Conservation (phyloP, 2,329 filamentous ascomycete genomes). For the Colletotrichum aenigma region DNA sequence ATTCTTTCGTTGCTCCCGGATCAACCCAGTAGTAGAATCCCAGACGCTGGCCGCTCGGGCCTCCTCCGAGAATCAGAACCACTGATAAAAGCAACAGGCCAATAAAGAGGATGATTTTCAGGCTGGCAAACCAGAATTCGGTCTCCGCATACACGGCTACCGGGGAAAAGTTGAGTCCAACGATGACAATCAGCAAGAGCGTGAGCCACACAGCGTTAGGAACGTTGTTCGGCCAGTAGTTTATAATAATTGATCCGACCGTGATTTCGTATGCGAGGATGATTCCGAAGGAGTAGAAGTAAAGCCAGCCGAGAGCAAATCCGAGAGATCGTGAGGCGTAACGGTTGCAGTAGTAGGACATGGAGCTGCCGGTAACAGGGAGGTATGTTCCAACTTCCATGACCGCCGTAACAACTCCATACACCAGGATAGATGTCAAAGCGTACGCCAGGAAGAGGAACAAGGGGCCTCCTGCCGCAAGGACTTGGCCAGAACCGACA, state of each 20-base stretch:
- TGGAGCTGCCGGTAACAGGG: slow-evolving; percentile 50
- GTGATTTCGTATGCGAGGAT: slow-evolving; percentile 31
- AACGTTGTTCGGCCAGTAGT: slow-evolving; percentile 24
- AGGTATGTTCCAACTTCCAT: slow-evolving; percentile 57
- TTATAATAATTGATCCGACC: slow-evolving; percentile 23
- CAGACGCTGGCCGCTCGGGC: slow-evolving; percentile 22
- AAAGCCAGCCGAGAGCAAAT: slow-evolving; percentile 49
- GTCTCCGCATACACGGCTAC: slow-evolving; percentile 53
- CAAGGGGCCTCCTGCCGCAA: slow-evolving; percentile 42
- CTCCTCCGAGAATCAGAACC: slow-evolving; percentile 21
- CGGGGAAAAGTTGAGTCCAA: slow-evolving; percentile 16
- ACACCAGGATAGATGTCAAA: slow-evolving; percentile 48
- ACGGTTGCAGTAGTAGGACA: slow-evolving; percentile 47
- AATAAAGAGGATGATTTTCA: slow-evolving; percentile 58
- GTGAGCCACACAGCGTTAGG: slow-evolving; percentile 22
- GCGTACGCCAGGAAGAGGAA: slow-evolving; percentile 45
- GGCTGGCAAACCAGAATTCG: slow-evolving; percentile 60
- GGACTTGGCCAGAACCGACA: slow-evolving; percentile 47
- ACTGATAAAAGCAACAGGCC: slow-evolving; percentile 69
- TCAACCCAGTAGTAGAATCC: slow-evolving; percentile 21
- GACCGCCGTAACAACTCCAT: slow-evolving; percentile 49
- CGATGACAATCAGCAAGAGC: slow-evolving; percentile 21
- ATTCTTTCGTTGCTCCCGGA: slow-evolving; percentile 10
- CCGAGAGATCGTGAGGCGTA: slow-evolving; percentile 32
- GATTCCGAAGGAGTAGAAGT: slow-evolving; percentile 42